phyloP scores from a whole-genome alignment of 352 stramenopile genomes.

The Pythium oligandrum region DNA sequence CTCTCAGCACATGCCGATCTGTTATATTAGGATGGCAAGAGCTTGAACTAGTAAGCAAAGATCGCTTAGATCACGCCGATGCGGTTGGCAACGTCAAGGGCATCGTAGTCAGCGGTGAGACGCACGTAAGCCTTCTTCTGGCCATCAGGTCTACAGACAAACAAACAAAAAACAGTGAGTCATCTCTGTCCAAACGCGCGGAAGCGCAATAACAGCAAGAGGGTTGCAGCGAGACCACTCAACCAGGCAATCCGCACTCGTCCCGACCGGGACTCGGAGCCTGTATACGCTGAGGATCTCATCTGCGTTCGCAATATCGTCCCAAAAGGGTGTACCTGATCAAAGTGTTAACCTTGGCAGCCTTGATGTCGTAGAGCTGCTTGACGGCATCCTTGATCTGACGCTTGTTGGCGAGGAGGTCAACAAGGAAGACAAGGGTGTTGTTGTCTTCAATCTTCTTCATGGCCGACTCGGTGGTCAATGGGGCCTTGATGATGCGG shows the following conservation, averaged over 20 bases:
- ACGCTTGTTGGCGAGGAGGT: conserved; percentile 99
- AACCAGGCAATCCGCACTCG: conserved; percentile 14
- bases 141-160: conserved; percentile 90
- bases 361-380: conserved; percentile 99
- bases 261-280: conserved; percentile 19
- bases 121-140: conserved; percentile 99
- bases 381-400: conserved; percentile 99
- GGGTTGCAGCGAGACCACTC: conserved; percentile 9
- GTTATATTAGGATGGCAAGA: conserved; percentile 62
- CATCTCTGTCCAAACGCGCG: conserved; percentile 1
- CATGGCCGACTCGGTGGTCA: conserved; percentile 99
- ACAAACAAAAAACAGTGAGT: conserved; percentile 10
- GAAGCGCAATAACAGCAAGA: background rate
- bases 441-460: conserved; percentile 99
- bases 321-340: conserved; percentile 94
- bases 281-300: conserved; percentile 11
- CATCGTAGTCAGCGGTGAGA: conserved; percentile 98
- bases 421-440: conserved; percentile 99
- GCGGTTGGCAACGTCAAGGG: conserved; percentile 99
- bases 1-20: conserved; percentile 10
- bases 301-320: conserved; percentile 42
- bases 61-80: conserved; percentile 99
- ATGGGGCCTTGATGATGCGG: conserved; percentile 98
- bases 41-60: conserved; percentile 27
- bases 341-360: conserved; percentile 99